phyloP scores from a whole-genome alignment of 2,329 filamentous ascomycete species.

The Penicillium sp. region DNA sequence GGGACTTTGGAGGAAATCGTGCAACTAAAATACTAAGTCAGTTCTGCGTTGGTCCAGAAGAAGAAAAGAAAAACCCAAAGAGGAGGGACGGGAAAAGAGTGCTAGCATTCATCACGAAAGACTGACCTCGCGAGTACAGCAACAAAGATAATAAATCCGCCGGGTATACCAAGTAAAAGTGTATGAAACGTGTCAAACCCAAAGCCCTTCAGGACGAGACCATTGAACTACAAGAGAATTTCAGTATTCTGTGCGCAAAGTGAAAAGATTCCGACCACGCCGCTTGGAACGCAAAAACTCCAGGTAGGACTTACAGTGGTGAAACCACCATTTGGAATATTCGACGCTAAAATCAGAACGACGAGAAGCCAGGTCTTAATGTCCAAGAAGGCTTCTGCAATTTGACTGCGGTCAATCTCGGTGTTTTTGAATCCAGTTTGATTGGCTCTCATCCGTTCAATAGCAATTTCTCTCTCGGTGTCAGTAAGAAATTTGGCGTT shows the following conservation, averaged over 20 bases:
- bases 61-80: neutral
- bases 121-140: constrained; percentile 12
- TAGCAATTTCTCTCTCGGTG: constrained; percentile 17
- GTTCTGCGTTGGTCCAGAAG: neutral
- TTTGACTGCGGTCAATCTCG: constrained; percentile 38
- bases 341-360: constrained; percentile 25
- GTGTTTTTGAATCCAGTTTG: constrained; percentile 31
- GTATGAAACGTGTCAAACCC: constrained; percentile 13
- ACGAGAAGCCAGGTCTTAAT: constrained; percentile 15
- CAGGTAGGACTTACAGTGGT: constrained; percentile 18
- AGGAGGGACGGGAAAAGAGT: too few relatives aligned
- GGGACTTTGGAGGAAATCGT: constrained; percentile 8
- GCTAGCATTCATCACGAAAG: too few relatives aligned
- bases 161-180: constrained; percentile 10
- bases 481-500: constrained; percentile 21
- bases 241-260: too few relatives aligned
- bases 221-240: constrained; percentile 9
- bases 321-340: constrained; percentile 33
- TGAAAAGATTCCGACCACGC: too few relatives aligned
- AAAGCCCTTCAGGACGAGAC: constrained; percentile 13
- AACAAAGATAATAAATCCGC: constrained; percentile 10
- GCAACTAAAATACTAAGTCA: neutral
- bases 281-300: too few relatives aligned
- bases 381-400: constrained; percentile 28
- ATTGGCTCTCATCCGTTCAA: constrained; percentile 20